Conservation (phyloP, 495 filamentous ascomycete genomes). For the Glutinoglossum americanum region DNA sequence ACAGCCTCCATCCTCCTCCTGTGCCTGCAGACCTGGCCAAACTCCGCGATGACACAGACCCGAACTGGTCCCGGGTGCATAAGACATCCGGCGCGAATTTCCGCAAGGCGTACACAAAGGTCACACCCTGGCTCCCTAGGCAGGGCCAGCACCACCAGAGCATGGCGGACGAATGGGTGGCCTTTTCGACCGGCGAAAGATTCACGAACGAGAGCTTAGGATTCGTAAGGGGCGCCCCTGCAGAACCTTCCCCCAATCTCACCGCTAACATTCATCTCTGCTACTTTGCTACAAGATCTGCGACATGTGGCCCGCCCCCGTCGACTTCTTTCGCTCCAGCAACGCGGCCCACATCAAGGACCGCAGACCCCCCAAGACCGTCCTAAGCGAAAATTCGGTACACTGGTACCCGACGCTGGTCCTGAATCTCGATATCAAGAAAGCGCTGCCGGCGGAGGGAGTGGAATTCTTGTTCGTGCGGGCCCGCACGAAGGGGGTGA, state of each 20-base stretch:
- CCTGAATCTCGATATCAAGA: constrained; percentile 47
- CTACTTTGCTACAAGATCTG: neutral
- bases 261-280: no score
- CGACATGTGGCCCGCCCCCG: neutral
- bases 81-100: constrained; percentile 24
- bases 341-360: neutral
- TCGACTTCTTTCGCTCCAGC: neutral
- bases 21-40: constrained; percentile 22
- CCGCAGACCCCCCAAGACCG: constrained; percentile 6
- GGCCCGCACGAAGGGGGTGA: constrained; percentile 32
- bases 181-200: constrained; percentile 19
- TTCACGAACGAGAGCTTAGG: constrained; percentile 20
- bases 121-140: constrained; percentile 33
- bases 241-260: no score
- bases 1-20: constrained; percentile 24
- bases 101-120: constrained; percentile 30
- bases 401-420: constrained; percentile 68
- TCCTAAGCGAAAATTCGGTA: constrained; percentile 10
- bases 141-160: constrained; percentile 19
- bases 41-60: constrained; percentile 20
- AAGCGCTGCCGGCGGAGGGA: constrained; percentile 31
- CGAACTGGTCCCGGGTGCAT: constrained; percentile 18
- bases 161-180: constrained; percentile 45
- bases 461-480: constrained; percentile 45
- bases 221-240: constrained; percentile 9